phyloP scores from a whole-genome alignment of 2,329 filamentous ascomycete species.

The Fusarium miscanthi region DNA sequence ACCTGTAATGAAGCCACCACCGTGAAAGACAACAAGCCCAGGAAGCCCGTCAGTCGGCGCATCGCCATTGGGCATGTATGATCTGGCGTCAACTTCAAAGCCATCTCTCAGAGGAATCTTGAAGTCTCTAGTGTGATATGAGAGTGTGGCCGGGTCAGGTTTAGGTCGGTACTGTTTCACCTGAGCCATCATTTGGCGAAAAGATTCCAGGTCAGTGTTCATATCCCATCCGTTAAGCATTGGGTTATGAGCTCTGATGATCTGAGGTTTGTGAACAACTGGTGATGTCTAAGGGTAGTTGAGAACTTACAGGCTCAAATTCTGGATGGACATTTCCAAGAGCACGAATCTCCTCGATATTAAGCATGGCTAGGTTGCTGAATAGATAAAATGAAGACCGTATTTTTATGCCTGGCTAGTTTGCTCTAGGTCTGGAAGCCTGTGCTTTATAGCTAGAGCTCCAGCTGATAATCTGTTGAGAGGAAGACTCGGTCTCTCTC shows the following conservation, averaged over 20 bases:
- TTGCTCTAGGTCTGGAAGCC: neutral
- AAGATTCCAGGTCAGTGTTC: constrained; percentile 36
- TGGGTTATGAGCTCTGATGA: constrained; percentile 31
- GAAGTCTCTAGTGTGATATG: constrained; percentile 38
- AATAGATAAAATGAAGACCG: too few relatives aligned
- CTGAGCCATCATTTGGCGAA: constrained; percentile 36
- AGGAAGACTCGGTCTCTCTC: neutral
- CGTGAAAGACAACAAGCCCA: constrained; percentile 45
- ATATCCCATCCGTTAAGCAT: constrained; percentile 36
- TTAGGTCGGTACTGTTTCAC: constrained; percentile 17
- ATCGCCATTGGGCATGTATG: constrained; percentile 38
- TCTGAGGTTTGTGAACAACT: constrained; percentile 10
- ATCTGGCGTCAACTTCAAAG: constrained; percentile 28
- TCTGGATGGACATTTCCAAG: constrained; percentile 37
- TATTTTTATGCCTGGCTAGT: neutral
- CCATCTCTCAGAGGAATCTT: constrained; percentile 40
- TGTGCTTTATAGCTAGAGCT: constrained; percentile 10
- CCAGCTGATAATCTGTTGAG: neutral
- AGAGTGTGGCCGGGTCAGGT: constrained; percentile 24
- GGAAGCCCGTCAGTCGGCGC: constrained; percentile 32
- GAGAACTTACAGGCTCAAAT: constrained; percentile 22
- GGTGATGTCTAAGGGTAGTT: neutral
- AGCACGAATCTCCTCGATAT: constrained; percentile 40
- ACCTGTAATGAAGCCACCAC: constrained; percentile 44
- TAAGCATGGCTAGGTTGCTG: constrained; percentile 34